Evolutionary conservation across 345 rosid species (phyloP), one percentile per base, ranked within the genome.

Genomic region (Sonneratia caseolaris): DNA sequence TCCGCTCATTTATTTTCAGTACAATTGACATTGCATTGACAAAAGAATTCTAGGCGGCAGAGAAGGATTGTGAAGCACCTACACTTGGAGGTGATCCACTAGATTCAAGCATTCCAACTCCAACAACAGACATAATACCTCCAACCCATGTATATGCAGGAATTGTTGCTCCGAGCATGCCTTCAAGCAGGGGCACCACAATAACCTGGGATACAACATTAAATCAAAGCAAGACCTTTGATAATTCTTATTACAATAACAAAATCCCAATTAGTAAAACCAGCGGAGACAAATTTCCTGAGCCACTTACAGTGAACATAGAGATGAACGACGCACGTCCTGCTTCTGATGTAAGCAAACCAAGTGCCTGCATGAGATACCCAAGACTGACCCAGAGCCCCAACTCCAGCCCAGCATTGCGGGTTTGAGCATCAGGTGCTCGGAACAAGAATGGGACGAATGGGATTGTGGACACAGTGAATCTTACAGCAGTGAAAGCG

Each of bases 131-230:
- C 85, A 87, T 78, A 21, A 84, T 56, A 66, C 84, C 85, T 67
- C 91, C 88, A 84, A 83, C 81, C 89, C 92, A 89, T 8, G 88
- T 83, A n/a, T 73, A 76, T 8, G 86, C 76, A 73, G 88, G 90
- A 76, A 86, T 68, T 65, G 82, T 72, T 51, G 91, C 82, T 78
- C 95, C 95, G 69, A 89, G 74, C 88, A 89, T 81, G 71, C 90
- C 87, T 78, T 86, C 90, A 61, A 89, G 86, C 79, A 86, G 69
- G 3, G 95, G 95, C 76, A 86, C 95, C 80, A 87, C 79, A 74
- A 87, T 81, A 32, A 89, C 85, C 90, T 89, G 79, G 70, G 1
- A 62, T 13, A 62, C 12, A 22, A 8, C n/a, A 57, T 19, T 9
- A 24, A 6, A 57, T 21, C 7, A 35, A 27, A 27, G 10, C 19